Base-by-base conservation (phyloP, 2,329 filamentous ascomycete species). In the Pestalotiopsis sp. region DNA sequence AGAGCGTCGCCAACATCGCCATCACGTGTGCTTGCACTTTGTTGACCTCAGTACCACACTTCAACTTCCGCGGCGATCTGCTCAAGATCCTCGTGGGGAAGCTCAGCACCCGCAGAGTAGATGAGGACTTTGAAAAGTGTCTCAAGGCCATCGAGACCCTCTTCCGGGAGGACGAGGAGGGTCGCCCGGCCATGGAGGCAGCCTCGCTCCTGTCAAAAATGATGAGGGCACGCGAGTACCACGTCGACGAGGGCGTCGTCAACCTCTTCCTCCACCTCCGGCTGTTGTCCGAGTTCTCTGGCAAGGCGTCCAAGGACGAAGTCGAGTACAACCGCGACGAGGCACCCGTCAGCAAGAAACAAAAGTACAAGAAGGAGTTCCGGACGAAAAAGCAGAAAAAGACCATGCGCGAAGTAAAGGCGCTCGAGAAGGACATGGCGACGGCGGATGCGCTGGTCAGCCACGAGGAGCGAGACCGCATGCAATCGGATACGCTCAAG, bases 401-500 rank as follows among this genome's bases (percentile, higher is more conserved):
- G 82, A 76, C 91, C 0, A 80, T 93, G 69, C 95, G 94, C 79
- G 94, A 98, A 80, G 91, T 93, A 69, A 98, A 96, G 80, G 88
- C 88, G 0, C 88, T 98, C 1, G 93, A 97, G 73, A 97, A 97
- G 79, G 95, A 98, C 75, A 94, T 99, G 91, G 91, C 91, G 60
- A 91, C 95, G 76, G 95, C 96, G 1, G 95, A 98, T 78, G 96
- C 96, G 2, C 86, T 93, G 4, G 95, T 98, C 70, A 93, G 91
- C 73, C 93, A 98, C 76, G 95, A 99, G 79, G 94, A 98, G 80
- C 90, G 93, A 65, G 96, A 98, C 76, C 90, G 92, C 74, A 96
- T 97, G 87, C 96, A 99, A 80, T 92, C 94, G 4, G 97, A 99
- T 81, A 98, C 95, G 2, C 83, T 99, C 65, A 99, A 98, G 82